Conservation (phyloP, 176 grass and related monocot genomes). For the Guadua angustifolia region DNA sequence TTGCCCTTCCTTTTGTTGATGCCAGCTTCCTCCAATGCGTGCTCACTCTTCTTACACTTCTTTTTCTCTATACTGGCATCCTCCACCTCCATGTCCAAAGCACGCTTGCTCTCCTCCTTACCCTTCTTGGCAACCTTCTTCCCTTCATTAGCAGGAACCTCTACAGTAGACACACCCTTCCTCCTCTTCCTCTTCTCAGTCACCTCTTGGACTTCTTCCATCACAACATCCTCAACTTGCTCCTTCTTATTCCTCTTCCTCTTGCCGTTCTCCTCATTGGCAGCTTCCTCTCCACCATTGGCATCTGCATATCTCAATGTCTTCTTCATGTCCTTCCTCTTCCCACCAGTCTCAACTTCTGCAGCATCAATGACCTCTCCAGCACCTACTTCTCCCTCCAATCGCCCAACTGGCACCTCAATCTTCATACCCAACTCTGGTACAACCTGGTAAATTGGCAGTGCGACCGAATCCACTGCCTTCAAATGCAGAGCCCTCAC, state of each 20-base stretch:
- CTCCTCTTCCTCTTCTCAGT: slow-evolving; percentile 44
- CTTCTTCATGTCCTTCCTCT: slow-evolving; percentile 31
- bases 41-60: slow-evolving; percentile 40
- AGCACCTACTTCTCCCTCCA: slow-evolving; percentile 26
- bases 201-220: slow-evolving; percentile 31
- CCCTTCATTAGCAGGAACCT: slow-evolving; percentile 1
- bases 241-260: slow-evolving; percentile 53
- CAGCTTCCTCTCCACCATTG: background rate
- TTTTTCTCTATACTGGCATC: slow-evolving; percentile 15
- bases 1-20: slow-evolving; percentile 40
- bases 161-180: slow-evolving; percentile 3
- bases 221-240: slow-evolving; percentile 26
- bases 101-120: slow-evolving; percentile 37
- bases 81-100: slow-evolving; percentile 30
- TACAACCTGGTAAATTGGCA: slow-evolving; percentile 79
- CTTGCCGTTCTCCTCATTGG: slow-evolving; percentile 25
- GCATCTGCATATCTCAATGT: background rate
- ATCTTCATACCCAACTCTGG: slow-evolving; percentile 82
- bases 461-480: slow-evolving; percentile 60
- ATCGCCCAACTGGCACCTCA: slow-evolving; percentile 29
- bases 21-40: slow-evolving; percentile 16
- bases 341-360: background rate
- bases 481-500: slow-evolving; percentile 72
- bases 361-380: slow-evolving; percentile 46
- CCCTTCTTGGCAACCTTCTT: slow-evolving; percentile 33